phyloP scores from a whole-genome alignment of 495 filamentous ascomycete species.

The Aspergillus steynii region DNA sequence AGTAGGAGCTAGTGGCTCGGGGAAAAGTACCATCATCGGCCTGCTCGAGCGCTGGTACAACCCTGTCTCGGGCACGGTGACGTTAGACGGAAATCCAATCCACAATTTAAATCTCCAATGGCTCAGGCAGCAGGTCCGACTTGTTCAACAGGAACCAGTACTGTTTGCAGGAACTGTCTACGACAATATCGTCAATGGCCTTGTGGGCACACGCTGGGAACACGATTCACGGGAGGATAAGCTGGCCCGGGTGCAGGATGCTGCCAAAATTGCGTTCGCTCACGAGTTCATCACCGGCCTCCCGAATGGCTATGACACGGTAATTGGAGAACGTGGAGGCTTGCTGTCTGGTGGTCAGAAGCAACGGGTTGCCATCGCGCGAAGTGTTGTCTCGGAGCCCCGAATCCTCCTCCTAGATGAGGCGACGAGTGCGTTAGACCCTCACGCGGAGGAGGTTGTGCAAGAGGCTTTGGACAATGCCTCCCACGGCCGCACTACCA shows the following conservation, averaged over 20 bases:
- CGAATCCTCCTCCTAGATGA: constrained; percentile 88
- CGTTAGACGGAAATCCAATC: constrained; percentile 73
- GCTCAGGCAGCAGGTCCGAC: constrained; percentile 76
- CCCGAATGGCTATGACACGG: constrained; percentile 64
- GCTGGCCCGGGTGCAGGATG: constrained; percentile 38
- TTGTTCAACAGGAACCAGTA: constrained; percentile 55
- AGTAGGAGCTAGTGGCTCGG: constrained; percentile 54
- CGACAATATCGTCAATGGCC: constrained; percentile 75
- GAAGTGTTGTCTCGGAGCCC: constrained; percentile 81
- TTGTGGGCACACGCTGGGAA: constrained; percentile 66
- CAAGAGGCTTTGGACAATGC: constrained; percentile 80
- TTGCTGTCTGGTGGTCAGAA: constrained; percentile 89
- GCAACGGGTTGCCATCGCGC: constrained; percentile 77
- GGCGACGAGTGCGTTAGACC: constrained; percentile 83
- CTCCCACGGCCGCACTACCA: constrained; percentile 75
- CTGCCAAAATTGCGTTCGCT: constrained; percentile 65
- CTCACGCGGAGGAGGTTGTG: constrained; percentile 80
- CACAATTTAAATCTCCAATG: constrained; percentile 74
- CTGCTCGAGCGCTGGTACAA: constrained; percentile 87
- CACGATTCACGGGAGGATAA: constrained; percentile 50
- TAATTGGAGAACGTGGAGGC: constrained; percentile 83
- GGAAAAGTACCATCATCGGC: constrained; percentile 84
- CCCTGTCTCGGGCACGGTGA: constrained; percentile 67
- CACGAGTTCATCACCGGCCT: constrained; percentile 41
- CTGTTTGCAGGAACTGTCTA: constrained; percentile 75